phyloP scores from a whole-genome alignment of 352 stramenopile genomes.

The Pythium coloratum region DNA sequence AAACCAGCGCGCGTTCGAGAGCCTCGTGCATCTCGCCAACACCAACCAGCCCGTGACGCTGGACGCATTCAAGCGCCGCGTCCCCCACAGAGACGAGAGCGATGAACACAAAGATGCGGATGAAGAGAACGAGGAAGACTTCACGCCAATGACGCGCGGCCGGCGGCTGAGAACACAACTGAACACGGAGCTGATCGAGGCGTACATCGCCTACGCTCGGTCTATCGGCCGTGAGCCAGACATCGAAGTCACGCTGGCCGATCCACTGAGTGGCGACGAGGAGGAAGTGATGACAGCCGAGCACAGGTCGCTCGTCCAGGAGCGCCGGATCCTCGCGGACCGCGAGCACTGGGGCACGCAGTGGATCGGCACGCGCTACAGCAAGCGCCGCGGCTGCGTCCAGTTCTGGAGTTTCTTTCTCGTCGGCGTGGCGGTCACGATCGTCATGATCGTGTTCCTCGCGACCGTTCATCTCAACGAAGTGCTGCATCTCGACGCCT shows the following conservation, averaged over 20 bases:
- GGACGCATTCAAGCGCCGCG: slow-evolving; percentile 42
- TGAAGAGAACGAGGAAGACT: slow-evolving; percentile 39
- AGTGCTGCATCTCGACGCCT: slow-evolving; percentile 67
- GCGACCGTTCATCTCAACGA: slow-evolving; percentile 43
- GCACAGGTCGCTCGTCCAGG: slow-evolving; percentile 38
- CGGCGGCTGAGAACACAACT: slow-evolving; percentile 48
- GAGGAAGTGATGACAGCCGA: slow-evolving; percentile 22
- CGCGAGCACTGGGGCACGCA: slow-evolving; percentile 46
- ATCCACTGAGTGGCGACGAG: slow-evolving; percentile 45
- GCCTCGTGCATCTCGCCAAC: slow-evolving; percentile 58
- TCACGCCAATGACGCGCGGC: slow-evolving; percentile 84
- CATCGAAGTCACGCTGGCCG: slow-evolving; percentile 87
- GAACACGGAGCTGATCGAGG: slow-evolving; percentile 94
- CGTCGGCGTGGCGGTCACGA: slow-evolving; percentile 37
- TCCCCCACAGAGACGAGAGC: slow-evolving; percentile 76
- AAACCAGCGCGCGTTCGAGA: slow-evolving; percentile 52
- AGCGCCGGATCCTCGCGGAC: slow-evolving; percentile 34
- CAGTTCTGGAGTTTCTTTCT: slow-evolving; percentile 40
- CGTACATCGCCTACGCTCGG: slow-evolving; percentile 93
- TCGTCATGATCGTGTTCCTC: slow-evolving; percentile 36
- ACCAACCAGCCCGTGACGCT: slow-evolving; percentile 53
- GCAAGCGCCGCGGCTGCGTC: slow-evolving; percentile 33
- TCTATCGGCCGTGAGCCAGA: slow-evolving; percentile 80
- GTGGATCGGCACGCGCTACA: slow-evolving; percentile 47
- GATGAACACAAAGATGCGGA: slow-evolving; percentile 52